Conservation (phyloP, 140 eudicot species). For the Artemisia princeps region DNA sequence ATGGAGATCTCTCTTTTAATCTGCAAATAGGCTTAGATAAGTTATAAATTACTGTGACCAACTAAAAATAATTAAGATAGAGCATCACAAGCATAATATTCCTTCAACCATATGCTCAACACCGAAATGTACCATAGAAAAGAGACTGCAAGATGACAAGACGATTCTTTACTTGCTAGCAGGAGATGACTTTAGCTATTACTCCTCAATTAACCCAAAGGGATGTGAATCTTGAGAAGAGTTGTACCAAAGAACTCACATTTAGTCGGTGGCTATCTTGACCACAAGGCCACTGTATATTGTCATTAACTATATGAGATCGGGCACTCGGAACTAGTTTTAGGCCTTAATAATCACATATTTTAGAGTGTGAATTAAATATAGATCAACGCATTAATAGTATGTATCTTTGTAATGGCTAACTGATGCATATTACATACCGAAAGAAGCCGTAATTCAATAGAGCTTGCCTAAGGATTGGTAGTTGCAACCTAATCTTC, state of each 20-base stretch:
- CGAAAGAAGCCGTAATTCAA: background rate
- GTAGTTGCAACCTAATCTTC: too few species aligned
- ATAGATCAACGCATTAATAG: background rate
- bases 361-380: background rate
- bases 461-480: too few species aligned
- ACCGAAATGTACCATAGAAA: background rate
- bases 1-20: constrained; percentile 93
- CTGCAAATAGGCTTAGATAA: constrained; percentile 46
- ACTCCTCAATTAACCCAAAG: background rate
- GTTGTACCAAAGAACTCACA: constrained; percentile 8
- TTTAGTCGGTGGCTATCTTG: constrained; percentile 3
- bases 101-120: background rate
- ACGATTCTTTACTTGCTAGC: background rate
- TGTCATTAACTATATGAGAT: background rate
- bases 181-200: background rate
- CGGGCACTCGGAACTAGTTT: background rate
- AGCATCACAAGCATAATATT: constrained; percentile 12
- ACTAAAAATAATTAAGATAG: background rate
- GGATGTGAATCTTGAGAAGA: background rate
- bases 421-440: background rate
- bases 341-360: background rate
- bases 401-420: background rate
- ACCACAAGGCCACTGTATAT: constrained; percentile 10
- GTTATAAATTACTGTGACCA: constrained; percentile 13
- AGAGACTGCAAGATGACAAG: constrained; percentile 16